Base-by-base conservation (phyloP, 139 green algal species). In the Tetraselmis striata region DNA sequence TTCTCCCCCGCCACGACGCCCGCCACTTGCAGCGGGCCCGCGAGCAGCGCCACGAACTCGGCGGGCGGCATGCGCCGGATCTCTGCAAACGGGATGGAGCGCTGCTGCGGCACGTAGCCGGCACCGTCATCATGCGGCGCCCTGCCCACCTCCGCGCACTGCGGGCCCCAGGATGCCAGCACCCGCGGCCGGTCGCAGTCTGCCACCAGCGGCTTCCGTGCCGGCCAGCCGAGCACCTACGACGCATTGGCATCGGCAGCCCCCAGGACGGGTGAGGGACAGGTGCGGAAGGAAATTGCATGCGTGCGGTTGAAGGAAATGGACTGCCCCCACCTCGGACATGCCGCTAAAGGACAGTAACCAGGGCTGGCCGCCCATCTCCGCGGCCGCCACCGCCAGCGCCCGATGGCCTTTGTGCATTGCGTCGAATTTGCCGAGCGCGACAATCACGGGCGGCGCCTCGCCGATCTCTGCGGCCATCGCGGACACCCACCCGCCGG, bases 371-470 rank as follows among this genome's bases (percentile, higher is more conserved):
- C 83, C 90, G 0, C 83, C 87, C 59, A 92, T 59, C 1, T 79
- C 32, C 18, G 84, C 84, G 23, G 91, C 91, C 2, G 85, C 81
- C 18, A 80, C 59, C 28, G 91, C 94, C 28, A 98, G 84, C 28
- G 86, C 81, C 25, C 88, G 81, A 86, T 98, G 95, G 23, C 95
- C 95, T 0, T 87, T 83, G 87, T 98, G 95, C 80, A 98, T 86
- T 0, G 94, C 94, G 80, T 98, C 94, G 83, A 98, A 98, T 87
- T 98, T 98, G 27, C 95, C 95, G 11, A 98, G 86, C 0, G 94
- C 95, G 0, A 98, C 92, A 5, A 95, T 80, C 0, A 90, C 83
- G 1, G 31, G 29, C 30, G 59, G 0, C 2, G 26, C 58, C 0
- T 32, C 78, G 1, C 25, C 78, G 23, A 30, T 80, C 22, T 75